phyloP scores from a whole-genome alignment of 2,329 filamentous ascomycete genomes.

The Alternaria tenuissima region DNA sequence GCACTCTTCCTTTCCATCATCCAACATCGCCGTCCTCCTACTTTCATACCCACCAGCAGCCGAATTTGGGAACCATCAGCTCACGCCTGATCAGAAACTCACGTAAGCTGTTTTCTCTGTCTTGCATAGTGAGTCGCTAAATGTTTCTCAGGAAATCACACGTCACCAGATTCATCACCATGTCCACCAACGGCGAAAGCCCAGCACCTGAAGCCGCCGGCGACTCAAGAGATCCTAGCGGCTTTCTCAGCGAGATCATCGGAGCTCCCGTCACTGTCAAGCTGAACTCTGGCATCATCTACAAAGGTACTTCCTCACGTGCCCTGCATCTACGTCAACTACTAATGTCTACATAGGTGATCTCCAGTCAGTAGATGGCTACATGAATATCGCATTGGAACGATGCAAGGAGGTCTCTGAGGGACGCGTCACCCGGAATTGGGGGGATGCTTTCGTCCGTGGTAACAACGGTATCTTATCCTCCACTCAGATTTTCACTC shows the following conservation, averaged over 20 bases:
- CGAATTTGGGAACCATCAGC: background rate
- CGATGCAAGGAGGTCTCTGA: slow-evolving; percentile 93
- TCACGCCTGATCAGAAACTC: background rate
- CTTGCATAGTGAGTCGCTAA: background rate
- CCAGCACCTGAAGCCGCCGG: slow-evolving; percentile 62
- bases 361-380: slow-evolving; percentile 95
- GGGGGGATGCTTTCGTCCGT: slow-evolving; percentile 93
- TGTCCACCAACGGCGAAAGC: slow-evolving; percentile 70
- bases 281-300: slow-evolving; percentile 97
- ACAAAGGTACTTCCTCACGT: slow-evolving; percentile 73
- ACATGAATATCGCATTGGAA: slow-evolving; percentile 99
- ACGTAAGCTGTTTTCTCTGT: background rate
- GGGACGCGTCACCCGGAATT: slow-evolving; percentile 80
- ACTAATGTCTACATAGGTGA: slow-evolving; percentile 69
- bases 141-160: background rate
- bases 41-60: background rate
- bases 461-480: slow-evolving; percentile 82
- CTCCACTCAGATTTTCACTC: background rate
- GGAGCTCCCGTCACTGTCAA: slow-evolving; percentile 94
- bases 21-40: slow-evolving; percentile 6
- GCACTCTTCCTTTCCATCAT: slow-evolving; percentile 16
- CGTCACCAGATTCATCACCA: slow-evolving; percentile 12
- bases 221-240: slow-evolving; percentile 90
- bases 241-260: slow-evolving; percentile 93
- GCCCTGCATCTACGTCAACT: background rate